Percentiles rank a stretch among this genome's conserved stretches.
Evolutionary conservation across 2,329 filamentous ascomycete genomes (phyloP).

Genomic region (Fusarium globosum): DNA sequence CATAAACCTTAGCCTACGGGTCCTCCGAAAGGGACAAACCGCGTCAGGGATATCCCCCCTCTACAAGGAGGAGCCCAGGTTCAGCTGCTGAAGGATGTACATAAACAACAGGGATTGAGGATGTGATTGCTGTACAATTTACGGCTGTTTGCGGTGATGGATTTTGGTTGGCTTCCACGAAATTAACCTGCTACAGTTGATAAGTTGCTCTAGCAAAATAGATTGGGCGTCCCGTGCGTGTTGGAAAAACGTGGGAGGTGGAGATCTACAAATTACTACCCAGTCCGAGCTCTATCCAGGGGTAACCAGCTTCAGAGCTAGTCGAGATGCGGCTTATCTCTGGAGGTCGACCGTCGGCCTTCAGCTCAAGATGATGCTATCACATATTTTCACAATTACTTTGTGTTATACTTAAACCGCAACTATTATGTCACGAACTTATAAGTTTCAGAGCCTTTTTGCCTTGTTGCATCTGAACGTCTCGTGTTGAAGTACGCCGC

Average conservation of each 20-base stretch:
- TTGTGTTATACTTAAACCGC: neutral
- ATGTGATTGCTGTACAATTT: neutral
- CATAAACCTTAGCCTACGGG: constrained; percentile 9
- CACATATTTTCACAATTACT: neutral
- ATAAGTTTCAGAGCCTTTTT: neutral
- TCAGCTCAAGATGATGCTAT: neutral
- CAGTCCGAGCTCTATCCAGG: constrained; percentile 35
- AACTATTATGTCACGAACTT: neutral
- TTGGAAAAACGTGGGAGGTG: constrained; percentile 32
- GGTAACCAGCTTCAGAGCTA: constrained; percentile 21
- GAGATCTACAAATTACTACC: constrained; percentile 28
- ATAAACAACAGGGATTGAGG: constrained; percentile 16
- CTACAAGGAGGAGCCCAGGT: constrained; percentile 6
- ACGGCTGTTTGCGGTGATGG: constrained; percentile 14
- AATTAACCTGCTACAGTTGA: constrained; percentile 25
- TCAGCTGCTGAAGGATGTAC: neutral
- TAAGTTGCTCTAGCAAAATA: constrained; percentile 11
- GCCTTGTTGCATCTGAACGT: constrained; percentile 13
- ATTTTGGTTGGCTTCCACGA: constrained; percentile 8
- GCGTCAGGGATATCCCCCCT: constrained; percentile 17
- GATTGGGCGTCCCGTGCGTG: constrained; percentile 13
- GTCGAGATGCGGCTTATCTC: constrained; percentile 15
- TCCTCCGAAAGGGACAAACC: constrained; percentile 26
- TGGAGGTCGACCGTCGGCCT: too few species aligned
- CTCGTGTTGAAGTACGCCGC: constrained; percentile 13